These are phyloP conservation scores for Plantago elongata DNA, from an alignment of 257 asterid species.

Conservation along the genomic window DNA sequence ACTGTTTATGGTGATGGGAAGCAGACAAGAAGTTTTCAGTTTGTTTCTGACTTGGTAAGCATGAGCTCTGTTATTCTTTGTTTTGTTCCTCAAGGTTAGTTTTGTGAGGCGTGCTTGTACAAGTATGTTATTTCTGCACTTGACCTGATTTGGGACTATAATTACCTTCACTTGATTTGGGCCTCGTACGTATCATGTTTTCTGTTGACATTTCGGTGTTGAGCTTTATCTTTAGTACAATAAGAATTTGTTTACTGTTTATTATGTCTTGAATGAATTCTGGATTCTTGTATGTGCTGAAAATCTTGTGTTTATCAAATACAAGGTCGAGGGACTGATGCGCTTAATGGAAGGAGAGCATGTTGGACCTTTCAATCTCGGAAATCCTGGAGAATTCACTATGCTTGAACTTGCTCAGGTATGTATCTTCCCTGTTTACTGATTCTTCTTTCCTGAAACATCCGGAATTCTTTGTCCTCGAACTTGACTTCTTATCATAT, in stretches of 20 bases:
- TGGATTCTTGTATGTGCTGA: neutral
- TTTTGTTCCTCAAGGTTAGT: neutral
- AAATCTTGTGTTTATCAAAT: slow-evolving; percentile 6
- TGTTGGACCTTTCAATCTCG: slow-evolving; percentile 98
- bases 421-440: slow-evolving; percentile 6
- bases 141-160: no score
- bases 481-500: neutral
- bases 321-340: slow-evolving; percentile 87
- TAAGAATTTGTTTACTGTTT: neutral
- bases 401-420: slow-evolving; percentile 99
- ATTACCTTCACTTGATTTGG: no score
- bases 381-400: slow-evolving; percentile 96
- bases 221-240: no score
- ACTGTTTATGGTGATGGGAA: slow-evolving; percentile 70
- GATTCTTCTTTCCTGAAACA: neutral
- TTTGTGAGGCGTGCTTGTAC: no score
- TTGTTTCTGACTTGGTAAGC: slow-evolving; percentile 58
- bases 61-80: neutral
- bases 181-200: no score
- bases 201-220: no score
- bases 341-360: slow-evolving; percentile 99
- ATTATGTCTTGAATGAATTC: neutral
- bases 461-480: neutral
- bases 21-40: slow-evolving; percentile 66
- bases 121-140: no score